Evolutionary conservation across 1,139 yeast species (phyloP).

Genomic region (Arxiozyma telluris): DNA sequence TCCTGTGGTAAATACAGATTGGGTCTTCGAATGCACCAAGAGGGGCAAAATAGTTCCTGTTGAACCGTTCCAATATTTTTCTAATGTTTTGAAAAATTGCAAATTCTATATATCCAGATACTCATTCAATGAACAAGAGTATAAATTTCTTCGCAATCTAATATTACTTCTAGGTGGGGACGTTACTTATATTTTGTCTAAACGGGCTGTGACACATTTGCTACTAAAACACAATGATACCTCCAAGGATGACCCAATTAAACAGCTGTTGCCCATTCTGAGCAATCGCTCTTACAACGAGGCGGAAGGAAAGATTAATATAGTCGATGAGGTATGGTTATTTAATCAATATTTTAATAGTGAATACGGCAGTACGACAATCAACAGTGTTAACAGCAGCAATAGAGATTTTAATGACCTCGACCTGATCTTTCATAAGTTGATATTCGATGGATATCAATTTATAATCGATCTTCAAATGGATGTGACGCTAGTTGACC

Average conservation of each 20-base stretch:
- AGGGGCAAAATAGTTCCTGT: conserved; percentile 40
- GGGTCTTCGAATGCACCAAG: conserved; percentile 48
- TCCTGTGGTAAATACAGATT: conserved; percentile 57
- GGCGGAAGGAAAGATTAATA: not conserved
- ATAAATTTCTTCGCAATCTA: conserved; percentile 48
- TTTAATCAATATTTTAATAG: not conserved
- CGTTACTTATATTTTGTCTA: conserved; percentile 51
- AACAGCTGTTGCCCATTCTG: conserved; percentile 6
- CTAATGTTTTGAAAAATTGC: conserved; percentile 50
- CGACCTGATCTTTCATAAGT: not conserved
- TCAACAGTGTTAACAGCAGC: not conserved
- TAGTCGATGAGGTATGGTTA: not conserved
- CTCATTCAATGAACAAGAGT: conserved; percentile 53
- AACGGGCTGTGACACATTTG: conserved; percentile 61
- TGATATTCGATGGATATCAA: not conserved
- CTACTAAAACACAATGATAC: conserved; percentile 35
- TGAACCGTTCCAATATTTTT: conserved; percentile 50
- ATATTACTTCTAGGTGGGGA: conserved; percentile 69
- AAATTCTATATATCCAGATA: conserved; percentile 55
- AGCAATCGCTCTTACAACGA: conserved; percentile 10
- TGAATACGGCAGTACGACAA: not conserved
- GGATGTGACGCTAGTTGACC: not conserved
- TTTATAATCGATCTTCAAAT: not conserved
- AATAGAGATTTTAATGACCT: not conserved
- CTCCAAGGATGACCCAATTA: conserved; percentile 26